Evolutionary conservation across 345 rosid species (phyloP).

Genomic region (Arabis hirsuta): DNA sequence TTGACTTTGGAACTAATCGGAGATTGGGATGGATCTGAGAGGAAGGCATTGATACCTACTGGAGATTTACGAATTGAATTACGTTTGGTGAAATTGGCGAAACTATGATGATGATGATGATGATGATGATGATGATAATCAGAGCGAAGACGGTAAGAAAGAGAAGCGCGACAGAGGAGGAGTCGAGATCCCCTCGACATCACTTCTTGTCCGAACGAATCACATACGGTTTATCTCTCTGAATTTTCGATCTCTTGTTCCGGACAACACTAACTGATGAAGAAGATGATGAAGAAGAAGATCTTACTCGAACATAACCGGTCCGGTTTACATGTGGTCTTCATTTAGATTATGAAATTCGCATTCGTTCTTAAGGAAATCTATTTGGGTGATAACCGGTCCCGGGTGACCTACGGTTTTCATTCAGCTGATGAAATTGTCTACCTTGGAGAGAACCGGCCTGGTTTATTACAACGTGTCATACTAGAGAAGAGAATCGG

Average conservation of each 20-base stretch:
- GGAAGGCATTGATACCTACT: conserved; percentile 40
- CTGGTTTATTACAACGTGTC: conserved; percentile 4
- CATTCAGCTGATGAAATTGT: no score
- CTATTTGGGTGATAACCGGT: not conserved
- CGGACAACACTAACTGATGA: conserved; percentile 2
- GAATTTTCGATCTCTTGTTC: conserved; percentile 2
- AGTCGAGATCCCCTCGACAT: conserved; percentile 32
- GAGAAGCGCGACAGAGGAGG: conserved; percentile 30
- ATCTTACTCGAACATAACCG: conserved; percentile 18
- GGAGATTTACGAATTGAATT: conserved; percentile 11
- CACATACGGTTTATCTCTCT: conserved; percentile 25
- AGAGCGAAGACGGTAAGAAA: conserved; percentile 20
- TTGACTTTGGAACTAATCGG: conserved; percentile 37
- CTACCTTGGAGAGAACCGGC: not conserved
- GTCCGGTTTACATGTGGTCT: not conserved
- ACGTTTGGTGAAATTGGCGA: conserved; percentile 27
- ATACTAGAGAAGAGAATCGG: not conserved
- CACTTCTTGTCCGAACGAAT: conserved; percentile 17
- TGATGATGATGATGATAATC: conserved; percentile 18
- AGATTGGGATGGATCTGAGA: conserved; percentile 39
- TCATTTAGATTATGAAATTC: no score
- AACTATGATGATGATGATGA: conserved; percentile 28
- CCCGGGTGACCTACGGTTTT: not conserved
- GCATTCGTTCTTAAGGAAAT: not conserved
- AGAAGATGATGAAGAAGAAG: conserved; percentile 6